Evolutionary conservation across 1,284 basidiomycete species (phyloP).

Genomic region (Ustilago hordei): DNA sequence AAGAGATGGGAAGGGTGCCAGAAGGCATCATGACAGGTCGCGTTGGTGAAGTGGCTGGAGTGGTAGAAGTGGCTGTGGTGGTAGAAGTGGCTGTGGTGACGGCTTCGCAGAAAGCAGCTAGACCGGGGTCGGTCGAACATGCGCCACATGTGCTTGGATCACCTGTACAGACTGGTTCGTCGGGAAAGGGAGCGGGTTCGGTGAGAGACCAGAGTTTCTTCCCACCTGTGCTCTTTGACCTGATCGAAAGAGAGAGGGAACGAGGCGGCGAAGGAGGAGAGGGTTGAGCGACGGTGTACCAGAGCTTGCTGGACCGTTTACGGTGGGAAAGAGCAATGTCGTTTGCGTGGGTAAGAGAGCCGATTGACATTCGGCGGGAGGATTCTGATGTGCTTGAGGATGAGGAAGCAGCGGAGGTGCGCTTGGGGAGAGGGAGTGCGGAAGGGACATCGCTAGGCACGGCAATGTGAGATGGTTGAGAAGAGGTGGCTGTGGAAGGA

Average conservation of each 20-base stretch:
- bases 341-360: constrained; percentile 40
- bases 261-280: constrained; percentile 19
- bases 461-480: constrained; percentile 35
- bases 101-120: constrained; percentile 57
- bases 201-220: constrained; percentile 44
- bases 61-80: constrained; percentile 26
- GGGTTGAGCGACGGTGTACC: constrained; percentile 41
- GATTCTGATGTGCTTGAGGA: constrained; percentile 18
- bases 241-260: constrained; percentile 30
- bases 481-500: not conserved
- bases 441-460: constrained; percentile 27
- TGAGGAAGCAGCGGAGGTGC: not conserved
- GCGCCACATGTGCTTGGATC: constrained; percentile 56
- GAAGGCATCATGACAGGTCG: constrained; percentile 25
- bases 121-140: constrained; percentile 52
- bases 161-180: constrained; percentile 47
- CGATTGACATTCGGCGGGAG: constrained; percentile 42
- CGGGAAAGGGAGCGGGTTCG: constrained; percentile 11
- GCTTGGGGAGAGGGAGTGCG: constrained; percentile 38
- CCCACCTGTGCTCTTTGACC: constrained; percentile 2
- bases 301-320: constrained; percentile 36
- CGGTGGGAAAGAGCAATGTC: constrained; percentile 30
- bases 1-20: constrained; percentile 20
- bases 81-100: constrained; percentile 35
- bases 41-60: constrained; percentile 12